phyloP scores from a whole-genome alignment of 129 eudicot species.

The Arctium minus region DNA sequence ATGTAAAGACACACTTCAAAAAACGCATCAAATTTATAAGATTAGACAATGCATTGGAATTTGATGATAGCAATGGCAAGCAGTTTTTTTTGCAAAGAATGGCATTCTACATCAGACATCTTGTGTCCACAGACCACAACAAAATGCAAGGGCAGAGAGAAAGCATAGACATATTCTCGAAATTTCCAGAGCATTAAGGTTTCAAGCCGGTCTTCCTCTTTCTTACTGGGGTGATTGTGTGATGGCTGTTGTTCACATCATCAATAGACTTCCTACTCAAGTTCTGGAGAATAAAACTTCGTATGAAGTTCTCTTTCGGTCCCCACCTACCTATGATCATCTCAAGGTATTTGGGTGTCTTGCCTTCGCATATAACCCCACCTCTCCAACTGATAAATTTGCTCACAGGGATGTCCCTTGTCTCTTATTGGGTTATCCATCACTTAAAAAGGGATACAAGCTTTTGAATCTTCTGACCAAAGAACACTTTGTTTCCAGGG shows the following conservation, averaged over 20 bases:
- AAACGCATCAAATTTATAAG: not conserved
- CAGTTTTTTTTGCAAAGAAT: not conserved
- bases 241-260: not conserved
- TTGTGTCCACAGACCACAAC: not conserved
- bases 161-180: not conserved
- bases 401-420: too few relatives aligned
- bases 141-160: not conserved
- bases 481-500: too few relatives aligned
- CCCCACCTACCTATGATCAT: too few relatives aligned
- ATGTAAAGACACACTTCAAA: not conserved
- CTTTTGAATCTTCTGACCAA: too few relatives aligned
- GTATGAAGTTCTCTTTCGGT: too few relatives aligned
- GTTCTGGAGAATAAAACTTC: too few relatives aligned
- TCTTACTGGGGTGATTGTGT: not conserved
- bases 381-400: too few relatives aligned
- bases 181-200: not conserved
- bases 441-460: too few relatives aligned
- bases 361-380: too few relatives aligned
- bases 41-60: not conserved
- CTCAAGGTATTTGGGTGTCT: too few relatives aligned
- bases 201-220: not conserved
- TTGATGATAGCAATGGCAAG: not conserved
- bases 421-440: too few relatives aligned
- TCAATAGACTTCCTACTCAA: not conserved
- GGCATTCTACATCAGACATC: not conserved